Conservation (phyloP, 2,329 filamentous ascomycete species). For the Hypoxylon sp. region DNA sequence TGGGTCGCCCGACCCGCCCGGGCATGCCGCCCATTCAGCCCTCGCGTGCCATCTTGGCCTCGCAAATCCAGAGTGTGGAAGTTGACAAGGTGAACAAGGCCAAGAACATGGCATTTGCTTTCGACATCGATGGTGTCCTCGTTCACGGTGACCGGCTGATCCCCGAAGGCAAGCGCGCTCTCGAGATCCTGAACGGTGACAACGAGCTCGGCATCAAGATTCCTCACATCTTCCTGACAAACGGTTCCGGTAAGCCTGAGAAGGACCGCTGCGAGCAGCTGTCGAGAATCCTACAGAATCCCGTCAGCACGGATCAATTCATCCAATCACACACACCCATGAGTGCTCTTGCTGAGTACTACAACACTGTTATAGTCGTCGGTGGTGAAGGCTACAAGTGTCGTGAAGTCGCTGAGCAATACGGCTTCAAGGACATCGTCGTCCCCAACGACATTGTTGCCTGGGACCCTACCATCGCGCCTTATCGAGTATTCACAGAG, state of each 20-base stretch:
- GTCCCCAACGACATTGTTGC: slow-evolving; percentile 81
- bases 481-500: slow-evolving; percentile 76
- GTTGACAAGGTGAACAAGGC: slow-evolving; percentile 75
- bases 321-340: slow-evolving; percentile 84
- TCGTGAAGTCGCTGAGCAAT: slow-evolving; percentile 78
- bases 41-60: slow-evolving; percentile 75
- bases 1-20: slow-evolving; percentile 62
- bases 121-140: slow-evolving; percentile 83
- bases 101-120: slow-evolving; percentile 86
- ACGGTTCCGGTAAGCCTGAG: slow-evolving; percentile 80
- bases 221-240: slow-evolving; percentile 80
- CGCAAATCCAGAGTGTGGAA: slow-evolving; percentile 77
- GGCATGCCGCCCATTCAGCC: slow-evolving; percentile 71
- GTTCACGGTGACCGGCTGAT: slow-evolving; percentile 80
- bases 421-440: slow-evolving; percentile 80
- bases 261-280: slow-evolving; percentile 74
- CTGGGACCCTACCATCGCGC: slow-evolving; percentile 76
- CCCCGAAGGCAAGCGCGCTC: slow-evolving; percentile 73
- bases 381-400: slow-evolving; percentile 82
- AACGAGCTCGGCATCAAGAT: slow-evolving; percentile 85
- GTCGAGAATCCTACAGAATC: slow-evolving; percentile 73
- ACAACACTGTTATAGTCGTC: slow-evolving; percentile 80
- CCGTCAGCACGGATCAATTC: slow-evolving; percentile 79
- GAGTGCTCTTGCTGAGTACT: slow-evolving; percentile 81
- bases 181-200: slow-evolving; percentile 80